Base-by-base conservation (phyloP, 2,329 filamentous ascomycete species). In the Pseudogymnoascus sp. region DNA sequence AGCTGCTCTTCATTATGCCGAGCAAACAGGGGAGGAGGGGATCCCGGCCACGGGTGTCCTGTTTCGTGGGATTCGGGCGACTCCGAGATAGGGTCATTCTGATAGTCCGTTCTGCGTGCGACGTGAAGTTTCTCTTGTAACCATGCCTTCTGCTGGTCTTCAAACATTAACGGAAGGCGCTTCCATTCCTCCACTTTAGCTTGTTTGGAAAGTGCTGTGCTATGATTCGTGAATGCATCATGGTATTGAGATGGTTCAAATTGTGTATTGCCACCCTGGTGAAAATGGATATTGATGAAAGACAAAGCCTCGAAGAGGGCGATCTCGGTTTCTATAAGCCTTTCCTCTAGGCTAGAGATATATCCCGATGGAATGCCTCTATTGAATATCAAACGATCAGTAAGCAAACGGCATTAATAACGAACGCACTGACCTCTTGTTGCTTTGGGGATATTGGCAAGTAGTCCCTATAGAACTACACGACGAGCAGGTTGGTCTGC, bases 381-480 rank as follows among this genome's bases (percentile, higher is more conserved):
- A 8, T 29, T 51, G 7, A 16, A 14, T n/a, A 18, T 12, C 21
- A 47, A 51, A 31, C 45, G 16, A 16, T n/a, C 7, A 51, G 45
- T 51, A 29, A 51, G 23, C 4, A 51, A 5, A 12, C 4, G 29
- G 14, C 11, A 12, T 29, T 51, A 8, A 29, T 10, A 29, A n/a
- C n/a, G 29, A 51, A 10, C 14, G 23, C 1, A 14, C 60, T 62
- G 16, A 47, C 60, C 60, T 62, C 39, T 62, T 62, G 26, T 62
- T 62, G 21, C 60, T 62, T 51, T 62, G 60, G 3, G 60, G 60
- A 34, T 62, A 62, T 31, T 21, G 39, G 31, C 60, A 62, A 16
- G 45, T 3, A 5, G 23, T 26, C 12, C 60, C 60, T 2, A 11
- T n/a, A n/a, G 36, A 31, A 14, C 21, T 62, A 39, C 60, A 62